These are phyloP conservation scores for Sporothrix sp. DNA, from an alignment of 2,329 filamentous ascomycete genomes.

Conservation along the genomic window DNA sequence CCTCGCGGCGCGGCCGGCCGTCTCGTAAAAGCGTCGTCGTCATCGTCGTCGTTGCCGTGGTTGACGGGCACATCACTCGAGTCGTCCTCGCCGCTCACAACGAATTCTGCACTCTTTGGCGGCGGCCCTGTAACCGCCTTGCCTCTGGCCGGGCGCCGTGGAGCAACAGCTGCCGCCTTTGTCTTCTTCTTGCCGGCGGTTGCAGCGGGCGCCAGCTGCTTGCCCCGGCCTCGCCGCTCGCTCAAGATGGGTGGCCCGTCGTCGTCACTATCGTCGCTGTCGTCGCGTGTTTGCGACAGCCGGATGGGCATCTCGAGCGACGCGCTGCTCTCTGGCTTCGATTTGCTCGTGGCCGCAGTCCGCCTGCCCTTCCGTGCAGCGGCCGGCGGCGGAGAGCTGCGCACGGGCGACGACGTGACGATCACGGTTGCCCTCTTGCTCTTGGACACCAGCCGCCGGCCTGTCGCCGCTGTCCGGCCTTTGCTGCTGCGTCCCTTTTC, in stretches of 20 bases:
- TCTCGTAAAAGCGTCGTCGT: constrained; percentile 4
- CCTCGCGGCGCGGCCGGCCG: constrained; percentile 3
- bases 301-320: constrained; percentile 12
- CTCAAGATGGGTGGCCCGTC: background rate
- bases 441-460: background rate
- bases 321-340: background rate
- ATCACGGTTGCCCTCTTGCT: background rate
- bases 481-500: background rate
- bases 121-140: background rate
- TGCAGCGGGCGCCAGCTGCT: background rate
- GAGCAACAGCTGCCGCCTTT: background rate
- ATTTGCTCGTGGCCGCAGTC: background rate
- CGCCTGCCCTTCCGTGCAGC: background rate
- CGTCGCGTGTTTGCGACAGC: constrained; percentile 14
- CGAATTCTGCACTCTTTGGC: constrained; percentile 11
- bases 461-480: background rate
- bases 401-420: constrained; percentile 15
- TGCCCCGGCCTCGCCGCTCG: background rate
- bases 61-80: constrained; percentile 1
- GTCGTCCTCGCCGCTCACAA: constrained; percentile 6
- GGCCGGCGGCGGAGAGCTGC: constrained; percentile 4
- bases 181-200: background rate
- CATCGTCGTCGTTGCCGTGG: constrained; percentile 1
- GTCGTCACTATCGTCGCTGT: constrained; percentile 7
- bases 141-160: background rate